Conservation (phyloP, 495 filamentous ascomycete genomes). For the Coniosporium apollinis region DNA sequence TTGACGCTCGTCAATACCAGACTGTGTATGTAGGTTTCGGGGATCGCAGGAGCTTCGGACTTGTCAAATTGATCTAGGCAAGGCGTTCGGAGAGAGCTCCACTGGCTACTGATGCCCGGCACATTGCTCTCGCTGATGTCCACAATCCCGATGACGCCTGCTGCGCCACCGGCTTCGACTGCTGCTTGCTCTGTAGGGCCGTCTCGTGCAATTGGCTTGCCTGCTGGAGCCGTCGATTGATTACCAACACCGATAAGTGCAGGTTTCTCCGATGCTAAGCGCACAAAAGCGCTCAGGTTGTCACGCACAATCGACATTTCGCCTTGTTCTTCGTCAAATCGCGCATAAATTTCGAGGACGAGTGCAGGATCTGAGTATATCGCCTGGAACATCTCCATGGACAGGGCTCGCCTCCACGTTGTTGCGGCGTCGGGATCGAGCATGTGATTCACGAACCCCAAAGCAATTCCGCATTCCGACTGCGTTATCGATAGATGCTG, state of each 20-base stretch:
- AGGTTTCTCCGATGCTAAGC: conserved; percentile 80
- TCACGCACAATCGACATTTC: conserved; percentile 64
- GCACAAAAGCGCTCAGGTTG: conserved; percentile 67
- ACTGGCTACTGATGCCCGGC: conserved; percentile 67
- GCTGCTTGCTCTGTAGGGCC: conserved; percentile 59
- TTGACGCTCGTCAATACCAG: conserved; percentile 78
- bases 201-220: conserved; percentile 24
- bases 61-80: conserved; percentile 95
- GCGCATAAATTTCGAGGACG: conserved; percentile 60
- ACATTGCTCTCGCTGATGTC: conserved; percentile 53
- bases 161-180: conserved; percentile 71
- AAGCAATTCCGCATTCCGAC: conserved; percentile 67
- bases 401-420: conserved; percentile 71
- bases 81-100: conserved; percentile 74
- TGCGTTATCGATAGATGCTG: conserved; percentile 58
- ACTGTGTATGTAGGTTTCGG: conserved; percentile 87
- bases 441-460: conserved; percentile 72
- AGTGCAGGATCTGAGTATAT: conserved; percentile 66
- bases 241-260: conserved; percentile 69
- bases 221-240: conserved; percentile 61
- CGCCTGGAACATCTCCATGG: conserved; percentile 78
- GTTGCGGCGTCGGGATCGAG: conserved; percentile 66
- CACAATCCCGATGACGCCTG: conserved; percentile 86
- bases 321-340: conserved; percentile 58
- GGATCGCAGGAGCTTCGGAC: conserved; percentile 60